Conservation (phyloP, 2,329 filamentous ascomycete species). For the Exophiala dermatitidis region DNA sequence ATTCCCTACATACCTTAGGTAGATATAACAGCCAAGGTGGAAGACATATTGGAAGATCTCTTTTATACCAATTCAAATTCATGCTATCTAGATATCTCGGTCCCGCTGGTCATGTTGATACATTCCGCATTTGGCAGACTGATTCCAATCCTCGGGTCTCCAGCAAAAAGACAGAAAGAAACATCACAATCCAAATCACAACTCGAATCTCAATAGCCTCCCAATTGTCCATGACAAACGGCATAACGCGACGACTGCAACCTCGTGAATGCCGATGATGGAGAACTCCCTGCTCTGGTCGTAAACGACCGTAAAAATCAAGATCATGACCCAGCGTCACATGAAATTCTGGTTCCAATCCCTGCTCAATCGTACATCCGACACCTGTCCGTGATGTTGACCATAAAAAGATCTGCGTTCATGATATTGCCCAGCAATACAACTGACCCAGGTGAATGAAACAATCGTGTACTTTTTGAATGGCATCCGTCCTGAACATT, state of each 20-base stretch:
- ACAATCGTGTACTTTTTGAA: neutral
- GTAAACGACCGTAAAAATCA: slow-evolving; percentile 15
- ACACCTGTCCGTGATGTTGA: slow-evolving; percentile 9
- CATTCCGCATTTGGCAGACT: neutral
- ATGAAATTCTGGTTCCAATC: neutral
- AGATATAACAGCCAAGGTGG: too few species aligned
- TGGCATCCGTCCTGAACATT: neutral
- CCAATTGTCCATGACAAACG: neutral
- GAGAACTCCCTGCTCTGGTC: slow-evolving; percentile 6
- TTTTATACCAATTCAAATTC: too few species aligned
- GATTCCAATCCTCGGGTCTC: neutral
- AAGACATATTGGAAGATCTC: neutral
- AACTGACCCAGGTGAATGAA: slow-evolving; percentile 7
- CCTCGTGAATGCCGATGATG: neutral
- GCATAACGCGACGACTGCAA: neutral
- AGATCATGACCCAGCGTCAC: slow-evolving; percentile 6
- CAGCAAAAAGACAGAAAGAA: too few species aligned
- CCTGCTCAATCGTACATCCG: slow-evolving; percentile 2
- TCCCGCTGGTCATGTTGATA: neutral
- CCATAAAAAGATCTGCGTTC: slow-evolving; percentile 1
- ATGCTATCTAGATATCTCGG: too few species aligned
- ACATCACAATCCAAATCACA: too few species aligned
- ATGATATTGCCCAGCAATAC: slow-evolving; percentile 4
- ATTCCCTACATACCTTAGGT: too few species aligned
- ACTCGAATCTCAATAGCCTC: too few species aligned